Evolutionary conservation across 176 grass and related monocot genomes (phyloP).

Genomic region (Typha latifolia): DNA sequence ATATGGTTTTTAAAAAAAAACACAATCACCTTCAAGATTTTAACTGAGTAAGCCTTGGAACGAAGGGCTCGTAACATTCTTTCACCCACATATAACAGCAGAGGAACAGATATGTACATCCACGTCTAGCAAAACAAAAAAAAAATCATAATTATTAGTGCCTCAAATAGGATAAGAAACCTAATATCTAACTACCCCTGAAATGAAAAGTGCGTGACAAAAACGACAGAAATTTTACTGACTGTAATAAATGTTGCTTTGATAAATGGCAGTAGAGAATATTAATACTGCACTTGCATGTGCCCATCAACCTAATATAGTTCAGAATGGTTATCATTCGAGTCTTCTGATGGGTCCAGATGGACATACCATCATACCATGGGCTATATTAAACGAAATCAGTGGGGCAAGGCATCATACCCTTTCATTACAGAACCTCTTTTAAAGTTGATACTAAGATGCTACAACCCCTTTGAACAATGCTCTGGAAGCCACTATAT

Average conservation of each 20-base stretch:
- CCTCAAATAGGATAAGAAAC: neutral
- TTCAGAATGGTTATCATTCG: too few relatives aligned
- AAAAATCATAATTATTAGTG: constrained; percentile 4
- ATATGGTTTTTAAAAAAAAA: too few relatives aligned
- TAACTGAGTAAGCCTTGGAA: constrained; percentile 78
- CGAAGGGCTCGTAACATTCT: constrained; percentile 67
- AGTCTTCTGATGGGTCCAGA: neutral
- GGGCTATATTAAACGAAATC: neutral
- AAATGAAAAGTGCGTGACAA: neutral
- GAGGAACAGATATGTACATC: constrained; percentile 92
- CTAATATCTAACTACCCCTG: neutral
- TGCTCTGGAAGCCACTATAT: constrained; percentile 23
- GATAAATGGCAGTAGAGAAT: neutral
- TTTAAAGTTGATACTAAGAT: constrained; percentile 28
- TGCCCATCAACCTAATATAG: too few relatives aligned
- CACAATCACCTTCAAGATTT: constrained; percentile 73
- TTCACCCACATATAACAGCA: constrained; percentile 69
- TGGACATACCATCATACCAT: neutral
- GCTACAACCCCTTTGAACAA: constrained; percentile 40
- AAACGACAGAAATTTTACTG: neutral
- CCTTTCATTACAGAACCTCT: neutral
- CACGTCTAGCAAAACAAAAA: constrained; percentile 53
- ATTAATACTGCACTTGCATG: neutral
- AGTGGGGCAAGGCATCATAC: neutral
- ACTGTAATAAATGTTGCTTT: neutral